Percentiles rank a stretch among this genome's conserved stretches.
Conservation (phyloP, 805 yeast genomes). For the Cyberlindnera sargentensis region DNA sequence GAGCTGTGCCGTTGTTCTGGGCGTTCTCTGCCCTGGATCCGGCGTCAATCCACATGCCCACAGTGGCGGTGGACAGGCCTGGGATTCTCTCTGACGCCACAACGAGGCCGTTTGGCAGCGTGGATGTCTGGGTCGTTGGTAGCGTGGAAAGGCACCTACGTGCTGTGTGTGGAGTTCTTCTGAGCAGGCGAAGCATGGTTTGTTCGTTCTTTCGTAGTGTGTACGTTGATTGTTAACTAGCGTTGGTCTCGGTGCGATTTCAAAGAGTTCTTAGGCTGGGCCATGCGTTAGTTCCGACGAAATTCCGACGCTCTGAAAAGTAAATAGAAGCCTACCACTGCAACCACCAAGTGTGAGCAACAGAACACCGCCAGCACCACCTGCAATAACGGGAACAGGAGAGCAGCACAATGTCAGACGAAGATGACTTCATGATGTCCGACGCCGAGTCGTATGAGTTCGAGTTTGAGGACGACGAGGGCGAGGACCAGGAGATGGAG, state of each 20-base stretch:
- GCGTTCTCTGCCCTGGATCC: conserved; percentile 93
- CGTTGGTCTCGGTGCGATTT: no score
- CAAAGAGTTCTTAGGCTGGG: no score
- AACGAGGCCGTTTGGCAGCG: conserved; percentile 84
- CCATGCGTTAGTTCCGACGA: no score
- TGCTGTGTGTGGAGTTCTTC: neutral
- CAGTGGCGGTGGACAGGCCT: conserved; percentile 88
- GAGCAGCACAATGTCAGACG: conserved; percentile 18
- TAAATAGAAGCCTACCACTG: no score
- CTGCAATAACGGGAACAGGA: neutral
- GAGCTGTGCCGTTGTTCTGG: conserved; percentile 91
- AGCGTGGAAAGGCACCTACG: conserved; percentile 10
- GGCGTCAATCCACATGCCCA: conserved; percentile 97
- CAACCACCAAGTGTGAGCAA: no score
- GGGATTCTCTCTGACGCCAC: conserved; percentile 90
- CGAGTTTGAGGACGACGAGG: conserved; percentile 21
- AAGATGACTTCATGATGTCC: conserved; percentile 25
- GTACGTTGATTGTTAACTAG: no score
- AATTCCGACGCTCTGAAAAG: no score
- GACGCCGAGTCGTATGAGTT: conserved; percentile 24
- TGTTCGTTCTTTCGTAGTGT: no score
- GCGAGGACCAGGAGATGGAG: conserved; percentile 22
- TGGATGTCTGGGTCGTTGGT: conserved; percentile 57
- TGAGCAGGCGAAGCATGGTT: conserved; percentile 9
- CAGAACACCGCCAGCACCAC: no score